Evolutionary conservation across 1,139 yeast genomes (phyloP).

Genomic region (Magnusiomyces clavatus): DNA sequence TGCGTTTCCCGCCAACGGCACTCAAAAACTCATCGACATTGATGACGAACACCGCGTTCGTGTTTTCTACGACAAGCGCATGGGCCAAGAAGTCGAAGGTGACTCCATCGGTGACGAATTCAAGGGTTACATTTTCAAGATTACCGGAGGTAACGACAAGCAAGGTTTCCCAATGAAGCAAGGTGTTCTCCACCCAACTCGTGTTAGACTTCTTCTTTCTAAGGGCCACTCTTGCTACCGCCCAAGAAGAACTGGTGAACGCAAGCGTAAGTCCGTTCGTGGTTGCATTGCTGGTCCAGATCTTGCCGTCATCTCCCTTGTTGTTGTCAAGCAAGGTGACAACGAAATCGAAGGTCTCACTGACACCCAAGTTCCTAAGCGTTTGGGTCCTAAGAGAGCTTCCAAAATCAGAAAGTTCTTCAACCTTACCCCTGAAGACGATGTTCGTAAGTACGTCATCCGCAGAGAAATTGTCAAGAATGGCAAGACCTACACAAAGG

Average conservation of each 20-base stretch:
- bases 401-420: constrained; percentile 99
- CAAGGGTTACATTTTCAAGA: constrained; percentile 98
- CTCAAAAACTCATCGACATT: constrained; percentile 94
- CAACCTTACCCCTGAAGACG: constrained; percentile 96
- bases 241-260: constrained; percentile 99
- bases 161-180: constrained; percentile 99
- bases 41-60: constrained; percentile 99
- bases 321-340: constrained; percentile 97
- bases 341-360: constrained; percentile 93
- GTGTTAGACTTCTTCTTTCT: constrained; percentile 92
- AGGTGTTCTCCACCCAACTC: constrained; percentile 99
- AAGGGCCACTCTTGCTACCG: constrained; percentile 99
- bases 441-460: constrained; percentile 89
- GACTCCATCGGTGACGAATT: constrained; percentile 97
- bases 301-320: constrained; percentile 89
- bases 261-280: constrained; percentile 99
- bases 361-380: constrained; percentile 90
- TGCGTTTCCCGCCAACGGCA: constrained; percentile 99
- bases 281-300: constrained; percentile 99
- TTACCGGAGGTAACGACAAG: constrained; percentile 99
- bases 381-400: constrained; percentile 99
- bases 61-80: constrained; percentile 98
- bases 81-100: constrained; percentile 99
- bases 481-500: constrained; percentile 98
- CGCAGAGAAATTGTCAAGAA: constrained; percentile 98